Evolutionary conservation across 805 yeast species (phyloP), one percentile per base, ranked within the genome.

Genomic region (Starmerella etchellsii): DNA sequence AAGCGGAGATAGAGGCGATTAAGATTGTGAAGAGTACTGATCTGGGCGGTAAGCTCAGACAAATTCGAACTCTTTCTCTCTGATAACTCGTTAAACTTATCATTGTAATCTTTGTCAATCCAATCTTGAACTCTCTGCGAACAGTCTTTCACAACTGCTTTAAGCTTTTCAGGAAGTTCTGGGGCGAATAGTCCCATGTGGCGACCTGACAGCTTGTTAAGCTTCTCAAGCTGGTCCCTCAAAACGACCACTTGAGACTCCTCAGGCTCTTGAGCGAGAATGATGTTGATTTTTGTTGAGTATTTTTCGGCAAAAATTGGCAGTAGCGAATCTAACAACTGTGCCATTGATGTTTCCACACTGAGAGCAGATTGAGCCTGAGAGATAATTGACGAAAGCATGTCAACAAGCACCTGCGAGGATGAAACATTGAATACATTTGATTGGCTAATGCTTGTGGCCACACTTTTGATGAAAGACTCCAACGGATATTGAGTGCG

Each of bases 291-390:
- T n/a, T 31, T 26, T 9, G 21, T 23, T n/a, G 28, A n/a, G 18
- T 43, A 39, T 23, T 24, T 23, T 1, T 26, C 11, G 10, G 36
- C 26, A 32, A 42, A 43, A 15, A 37, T 34, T 7, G 39, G 43
- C 31, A 38, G 42, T 13, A 34, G 39, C 2, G 47, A 43, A 2
- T 25, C 40, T 13, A 50, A 32, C 11, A 49, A 18, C 8, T n/a
- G 31, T 14, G 37, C 43, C 34, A 43, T 34, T n/a, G 39, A 40
- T 2, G n/a, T 23, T 2, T 42, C 40, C 14, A 31, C 38, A 9
- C 37, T 40, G 11, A 47, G 38, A 3, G 37, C 34, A 34, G 39
- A 29, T 31, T 46, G 51, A 4, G 44, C 43, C 19, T 40, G 48
- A 9, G 28, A 29, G 2, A 43, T 31, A 20, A 46, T 11, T 13